phyloP scores from a whole-genome alignment of 495 filamentous ascomycete genomes.

The Podospora pseudocomata region DNA sequence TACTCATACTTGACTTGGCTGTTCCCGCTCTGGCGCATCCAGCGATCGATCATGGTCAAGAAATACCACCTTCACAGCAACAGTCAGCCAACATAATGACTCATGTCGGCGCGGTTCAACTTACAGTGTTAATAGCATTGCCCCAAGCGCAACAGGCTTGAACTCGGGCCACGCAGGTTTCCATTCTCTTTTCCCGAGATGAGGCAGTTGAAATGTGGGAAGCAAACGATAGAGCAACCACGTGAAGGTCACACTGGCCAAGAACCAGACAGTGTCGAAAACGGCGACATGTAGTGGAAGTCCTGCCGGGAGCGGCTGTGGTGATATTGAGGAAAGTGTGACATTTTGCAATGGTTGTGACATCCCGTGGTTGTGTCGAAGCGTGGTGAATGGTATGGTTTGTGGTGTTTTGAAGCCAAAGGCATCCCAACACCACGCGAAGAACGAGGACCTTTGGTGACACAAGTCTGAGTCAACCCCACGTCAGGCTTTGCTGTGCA shows the following conservation, averaged over 20 bases:
- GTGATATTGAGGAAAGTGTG: background rate
- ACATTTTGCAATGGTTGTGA: background rate
- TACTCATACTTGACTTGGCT: background rate
- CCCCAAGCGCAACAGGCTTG: background rate
- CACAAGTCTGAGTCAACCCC: background rate
- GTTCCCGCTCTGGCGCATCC: background rate
- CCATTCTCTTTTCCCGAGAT: background rate
- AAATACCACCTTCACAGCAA: background rate
- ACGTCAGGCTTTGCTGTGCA: background rate
- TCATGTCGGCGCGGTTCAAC: background rate
- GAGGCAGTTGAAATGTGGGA: background rate
- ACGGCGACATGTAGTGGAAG: background rate
- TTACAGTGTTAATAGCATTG: background rate
- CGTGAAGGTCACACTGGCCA: background rate
- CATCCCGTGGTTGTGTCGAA: background rate
- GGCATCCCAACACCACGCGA: too few relatives aligned
- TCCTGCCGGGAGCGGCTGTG: background rate
- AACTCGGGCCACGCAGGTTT: background rate
- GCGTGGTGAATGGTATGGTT: background rate
- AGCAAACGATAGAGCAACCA: background rate
- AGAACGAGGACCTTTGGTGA: background rate
- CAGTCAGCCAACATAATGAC: background rate
- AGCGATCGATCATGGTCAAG: background rate
- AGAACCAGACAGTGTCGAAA: background rate
- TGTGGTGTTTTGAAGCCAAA: background rate